Conservation (phyloP, 768 basidiomycete genomes). For the Trametes cingulata region DNA sequence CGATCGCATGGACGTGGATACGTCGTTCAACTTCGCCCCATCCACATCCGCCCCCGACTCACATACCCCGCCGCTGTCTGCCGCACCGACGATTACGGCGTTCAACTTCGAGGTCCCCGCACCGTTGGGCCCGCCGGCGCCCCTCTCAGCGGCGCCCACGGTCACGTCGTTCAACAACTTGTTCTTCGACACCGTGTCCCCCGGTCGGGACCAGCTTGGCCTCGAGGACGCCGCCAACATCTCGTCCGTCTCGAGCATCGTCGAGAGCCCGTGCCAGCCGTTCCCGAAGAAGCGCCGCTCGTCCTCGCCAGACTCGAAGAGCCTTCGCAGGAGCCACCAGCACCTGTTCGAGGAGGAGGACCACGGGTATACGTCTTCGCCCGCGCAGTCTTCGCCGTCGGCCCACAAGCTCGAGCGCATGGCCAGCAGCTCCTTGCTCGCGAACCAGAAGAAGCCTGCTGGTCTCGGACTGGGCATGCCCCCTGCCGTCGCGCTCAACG, state of each 20-base stretch:
- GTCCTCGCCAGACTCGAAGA: slow-evolving; percentile 29
- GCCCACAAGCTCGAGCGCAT: slow-evolving; percentile 49
- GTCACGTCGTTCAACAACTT: slow-evolving; percentile 56
- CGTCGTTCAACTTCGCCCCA: slow-evolving; percentile 42
- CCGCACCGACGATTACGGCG: slow-evolving; percentile 26
- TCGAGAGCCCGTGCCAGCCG: slow-evolving; percentile 44
- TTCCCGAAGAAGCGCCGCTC: slow-evolving; percentile 37
- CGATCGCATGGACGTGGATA: slow-evolving; percentile 84
- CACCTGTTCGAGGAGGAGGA: slow-evolving; percentile 28
- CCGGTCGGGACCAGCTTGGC: slow-evolving; percentile 32
- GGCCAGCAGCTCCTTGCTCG: slow-evolving; percentile 35
- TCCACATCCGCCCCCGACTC: slow-evolving; percentile 36
- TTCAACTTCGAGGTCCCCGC: slow-evolving; percentile 24
- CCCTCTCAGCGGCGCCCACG: slow-evolving; percentile 53
- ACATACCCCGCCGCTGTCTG: slow-evolving; percentile 27
- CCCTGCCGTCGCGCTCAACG: slow-evolving; percentile 37
- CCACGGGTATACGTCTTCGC: slow-evolving; percentile 47
- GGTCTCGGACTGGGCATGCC: slow-evolving; percentile 59
- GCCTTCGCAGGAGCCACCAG: slow-evolving; percentile 14
- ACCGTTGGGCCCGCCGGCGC: slow-evolving; percentile 23
- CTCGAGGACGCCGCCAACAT: slow-evolving; percentile 12
- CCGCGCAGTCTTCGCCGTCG: slow-evolving; percentile 50
- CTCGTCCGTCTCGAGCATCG: slow-evolving; percentile 26
- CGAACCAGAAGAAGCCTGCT: slow-evolving; percentile 49
- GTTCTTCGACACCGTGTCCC: slow-evolving; percentile 61